phyloP scores from a whole-genome alignment of 371 early-diverging fungal species.

The Saksenaea oblongispora region DNA sequence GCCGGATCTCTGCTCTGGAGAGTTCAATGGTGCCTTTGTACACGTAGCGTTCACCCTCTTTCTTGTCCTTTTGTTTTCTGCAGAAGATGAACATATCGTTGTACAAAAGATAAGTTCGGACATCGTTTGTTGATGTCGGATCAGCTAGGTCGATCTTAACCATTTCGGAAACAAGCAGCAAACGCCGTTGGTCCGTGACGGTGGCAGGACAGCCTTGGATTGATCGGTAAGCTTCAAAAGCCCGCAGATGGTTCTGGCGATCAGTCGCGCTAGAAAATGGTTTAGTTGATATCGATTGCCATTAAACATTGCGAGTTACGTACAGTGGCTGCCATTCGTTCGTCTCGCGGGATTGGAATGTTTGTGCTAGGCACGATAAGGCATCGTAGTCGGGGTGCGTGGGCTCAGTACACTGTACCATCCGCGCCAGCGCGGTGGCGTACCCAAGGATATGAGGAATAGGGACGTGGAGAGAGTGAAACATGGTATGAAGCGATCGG shows the following conservation, averaged over 20 bases:
- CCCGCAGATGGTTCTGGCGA: constrained; percentile 16
- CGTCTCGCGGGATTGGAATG: constrained; percentile 5
- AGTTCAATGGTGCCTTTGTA: neutral
- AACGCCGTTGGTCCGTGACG: constrained; percentile 22
- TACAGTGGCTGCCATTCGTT: neutral
- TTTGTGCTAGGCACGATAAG: neutral
- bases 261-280: constrained; percentile 18
- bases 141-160: constrained; percentile 28
- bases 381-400: constrained; percentile 2
- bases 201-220: constrained; percentile 25
- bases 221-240: constrained; percentile 16
- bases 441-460: neutral
- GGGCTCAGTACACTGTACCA: constrained; percentile 1
- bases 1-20: neutral
- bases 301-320: too few species aligned
- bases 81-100: constrained; percentile 8
- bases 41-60: neutral
- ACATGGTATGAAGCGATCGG: neutral
- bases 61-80: neutral
- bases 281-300: neutral
- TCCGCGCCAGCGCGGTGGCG: neutral
- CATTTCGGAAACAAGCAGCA: constrained; percentile 21
- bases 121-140: constrained; percentile 18
- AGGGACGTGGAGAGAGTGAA: neutral
- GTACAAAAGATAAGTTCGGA: constrained; percentile 31